Evolutionary conservation across 352 stramenopile species (phyloP).

Genomic region (Pythium utonaiense): DNA sequence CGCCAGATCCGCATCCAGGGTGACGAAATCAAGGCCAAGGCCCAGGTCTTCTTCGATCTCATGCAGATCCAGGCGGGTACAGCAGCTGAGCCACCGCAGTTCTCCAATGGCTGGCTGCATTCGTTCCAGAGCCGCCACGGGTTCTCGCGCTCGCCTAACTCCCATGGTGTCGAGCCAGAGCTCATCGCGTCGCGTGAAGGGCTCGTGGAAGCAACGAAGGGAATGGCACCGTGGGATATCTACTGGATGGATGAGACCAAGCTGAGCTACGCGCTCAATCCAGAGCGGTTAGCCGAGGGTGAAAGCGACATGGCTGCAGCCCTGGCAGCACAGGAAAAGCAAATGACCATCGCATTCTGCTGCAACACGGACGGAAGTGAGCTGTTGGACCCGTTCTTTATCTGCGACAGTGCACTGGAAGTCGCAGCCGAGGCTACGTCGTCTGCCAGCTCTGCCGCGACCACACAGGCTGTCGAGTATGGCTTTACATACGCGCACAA

Average conservation of each 20-base stretch:
- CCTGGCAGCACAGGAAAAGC: slow-evolving; percentile 6
- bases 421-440: slow-evolving; percentile 3
- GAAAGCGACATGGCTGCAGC: background rate
- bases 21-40: slow-evolving; percentile 75
- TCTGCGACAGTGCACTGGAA: slow-evolving; percentile 37
- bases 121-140: slow-evolving; percentile 77
- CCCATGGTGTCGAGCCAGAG: slow-evolving; percentile 25
- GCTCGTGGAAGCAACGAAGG: slow-evolving; percentile 41
- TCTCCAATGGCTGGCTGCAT: slow-evolving; percentile 87
- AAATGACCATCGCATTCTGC: slow-evolving; percentile 60
- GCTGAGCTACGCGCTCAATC: slow-evolving; percentile 37
- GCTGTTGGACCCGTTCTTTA: slow-evolving; percentile 64
- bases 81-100: slow-evolving; percentile 44
- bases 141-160: slow-evolving; percentile 41
- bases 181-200: slow-evolving; percentile 46
- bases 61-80: slow-evolving; percentile 34
- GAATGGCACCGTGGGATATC: slow-evolving; percentile 49
- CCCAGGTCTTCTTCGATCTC: slow-evolving; percentile 60
- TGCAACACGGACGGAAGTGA: slow-evolving; percentile 69
- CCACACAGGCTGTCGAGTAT: slow-evolving; percentile 14
- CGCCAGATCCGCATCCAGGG: slow-evolving; percentile 54
- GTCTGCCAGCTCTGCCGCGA: background rate
- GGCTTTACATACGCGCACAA: slow-evolving; percentile 70
- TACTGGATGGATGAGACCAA: slow-evolving; percentile 78
- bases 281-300: background rate